These are phyloP conservation scores for Dryas octopetala DNA, from an alignment of 306 rosid species.

Conservation along the genomic window DNA sequence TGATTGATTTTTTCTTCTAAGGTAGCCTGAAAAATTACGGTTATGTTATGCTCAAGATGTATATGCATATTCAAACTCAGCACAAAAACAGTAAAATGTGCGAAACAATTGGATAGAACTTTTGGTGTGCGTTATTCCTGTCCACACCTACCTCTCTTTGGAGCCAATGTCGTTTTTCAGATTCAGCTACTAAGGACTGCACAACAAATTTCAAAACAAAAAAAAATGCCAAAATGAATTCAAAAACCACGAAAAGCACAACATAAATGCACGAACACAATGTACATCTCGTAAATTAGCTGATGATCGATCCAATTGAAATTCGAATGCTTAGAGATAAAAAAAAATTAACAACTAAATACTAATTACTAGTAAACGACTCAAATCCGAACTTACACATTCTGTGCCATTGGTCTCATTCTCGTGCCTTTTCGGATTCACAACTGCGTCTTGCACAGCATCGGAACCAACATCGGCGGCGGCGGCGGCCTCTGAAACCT, in stretches of 20 bases:
- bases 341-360: not conserved
- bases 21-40: conserved; percentile 32
- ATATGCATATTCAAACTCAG: conserved; percentile 13
- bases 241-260: not conserved
- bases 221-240: not conserved
- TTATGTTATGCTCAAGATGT: conserved; percentile 17
- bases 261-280: not conserved
- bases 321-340: not conserved
- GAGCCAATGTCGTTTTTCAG: conserved; percentile 24
- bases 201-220: not conserved
- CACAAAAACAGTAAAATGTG: not conserved
- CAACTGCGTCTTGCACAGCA: conserved; percentile 25
- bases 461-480: not conserved
- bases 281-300: not conserved
- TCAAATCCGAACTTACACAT: conserved; percentile 49
- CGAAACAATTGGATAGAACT: not conserved
- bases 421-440: conserved; percentile 30
- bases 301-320: not conserved
- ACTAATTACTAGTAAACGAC: not conserved
- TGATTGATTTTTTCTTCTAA: conserved; percentile 34
- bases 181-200: conserved; percentile 27
- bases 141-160: conserved; percentile 26
- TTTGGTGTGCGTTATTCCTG: not conserved
- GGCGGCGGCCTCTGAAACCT: conserved; percentile 23
- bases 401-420: conserved; percentile 42